Conservation (phyloP, 805 yeast genomes). For the Kazachstania taianensis region DNA sequence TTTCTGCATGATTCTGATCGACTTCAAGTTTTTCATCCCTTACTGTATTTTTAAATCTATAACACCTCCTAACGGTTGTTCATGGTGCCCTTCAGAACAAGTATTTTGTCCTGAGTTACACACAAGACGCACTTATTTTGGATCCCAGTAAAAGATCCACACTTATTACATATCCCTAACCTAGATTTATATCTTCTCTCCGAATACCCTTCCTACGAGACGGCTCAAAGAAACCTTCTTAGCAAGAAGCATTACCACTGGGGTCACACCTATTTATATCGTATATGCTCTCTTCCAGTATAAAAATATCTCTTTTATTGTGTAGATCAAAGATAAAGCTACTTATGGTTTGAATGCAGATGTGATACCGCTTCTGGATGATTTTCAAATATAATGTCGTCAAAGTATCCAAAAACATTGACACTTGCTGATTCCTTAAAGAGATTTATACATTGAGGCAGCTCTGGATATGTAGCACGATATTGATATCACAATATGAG, state of each 20-base stretch:
- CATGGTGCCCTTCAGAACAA: too few species aligned
- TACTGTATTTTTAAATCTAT: constrained; percentile 40
- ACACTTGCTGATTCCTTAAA: too few species aligned
- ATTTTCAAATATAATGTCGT: constrained; percentile 32
- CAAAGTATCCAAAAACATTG: constrained; percentile 34
- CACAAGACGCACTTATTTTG: constrained; percentile 30
- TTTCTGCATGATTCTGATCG: constrained; percentile 37
- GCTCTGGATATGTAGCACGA: too few species aligned
- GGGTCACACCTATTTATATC: constrained; percentile 41
- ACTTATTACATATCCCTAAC: constrained; percentile 41
- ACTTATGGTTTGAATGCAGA: constrained; percentile 37
- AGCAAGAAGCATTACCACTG: constrained; percentile 37
- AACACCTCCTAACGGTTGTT: too few species aligned
- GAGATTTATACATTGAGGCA: too few species aligned
- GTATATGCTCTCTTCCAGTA: constrained; percentile 49
- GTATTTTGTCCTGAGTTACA: too few species aligned
- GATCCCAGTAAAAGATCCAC: constrained; percentile 38
- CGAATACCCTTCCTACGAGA: constrained; percentile 38
- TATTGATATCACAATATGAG: too few species aligned
- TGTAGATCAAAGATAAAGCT: constrained; percentile 39
- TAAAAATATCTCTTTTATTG: constrained; percentile 41
- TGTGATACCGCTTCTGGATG: constrained; percentile 37
- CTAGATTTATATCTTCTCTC: constrained; percentile 40
- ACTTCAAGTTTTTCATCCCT: constrained; percentile 28
- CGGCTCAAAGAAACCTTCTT: constrained; percentile 34